These are phyloP conservation scores for Colletotrichum spinosum DNA, from an alignment of 2,329 filamentous ascomycete genomes.

Conservation along the genomic window DNA sequence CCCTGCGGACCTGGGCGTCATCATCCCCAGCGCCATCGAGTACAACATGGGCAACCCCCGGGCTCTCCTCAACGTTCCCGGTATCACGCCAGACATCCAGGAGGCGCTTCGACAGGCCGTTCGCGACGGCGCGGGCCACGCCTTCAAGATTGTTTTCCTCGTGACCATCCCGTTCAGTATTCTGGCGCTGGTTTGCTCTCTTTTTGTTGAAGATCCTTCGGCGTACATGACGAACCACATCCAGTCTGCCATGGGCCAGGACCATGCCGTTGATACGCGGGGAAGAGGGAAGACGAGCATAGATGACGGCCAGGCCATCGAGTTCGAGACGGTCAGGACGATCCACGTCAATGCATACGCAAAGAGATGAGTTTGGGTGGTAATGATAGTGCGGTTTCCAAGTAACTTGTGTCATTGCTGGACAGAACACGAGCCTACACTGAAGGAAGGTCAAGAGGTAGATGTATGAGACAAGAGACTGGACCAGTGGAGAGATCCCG, in stretches of 20 bases:
- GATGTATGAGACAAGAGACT: too few relatives aligned
- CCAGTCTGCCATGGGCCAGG: slow-evolving; percentile 32
- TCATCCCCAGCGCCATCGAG: slow-evolving; percentile 46
- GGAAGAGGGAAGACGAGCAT: not conserved
- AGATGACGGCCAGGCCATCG: slow-evolving; percentile 12
- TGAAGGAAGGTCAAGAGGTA: too few relatives aligned
- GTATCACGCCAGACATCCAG: slow-evolving; percentile 33
- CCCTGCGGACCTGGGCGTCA: slow-evolving; percentile 34
- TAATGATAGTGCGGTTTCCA: too few relatives aligned
- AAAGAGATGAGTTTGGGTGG: slow-evolving; percentile 4
- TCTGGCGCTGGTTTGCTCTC: slow-evolving; percentile 18
- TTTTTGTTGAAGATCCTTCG: slow-evolving; percentile 31
- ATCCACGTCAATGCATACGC: slow-evolving; percentile 2
- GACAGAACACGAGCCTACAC: too few relatives aligned
- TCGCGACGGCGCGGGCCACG: slow-evolving; percentile 26
- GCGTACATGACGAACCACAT: slow-evolving; percentile 39
- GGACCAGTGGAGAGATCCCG: too few relatives aligned
- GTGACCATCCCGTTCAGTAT: slow-evolving; percentile 35
- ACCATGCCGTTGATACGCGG: not conserved
- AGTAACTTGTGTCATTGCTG: too few relatives aligned
- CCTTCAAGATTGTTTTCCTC: slow-evolving; percentile 34
- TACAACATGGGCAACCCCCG: slow-evolving; percentile 46
- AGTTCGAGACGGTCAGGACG: slow-evolving; percentile 24
- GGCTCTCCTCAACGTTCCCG: slow-evolving; percentile 34
- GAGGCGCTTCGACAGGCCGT: slow-evolving; percentile 22